Evolutionary conservation across 495 filamentous ascomycete species (phyloP).

Genomic region (Penicillium fimorum): DNA sequence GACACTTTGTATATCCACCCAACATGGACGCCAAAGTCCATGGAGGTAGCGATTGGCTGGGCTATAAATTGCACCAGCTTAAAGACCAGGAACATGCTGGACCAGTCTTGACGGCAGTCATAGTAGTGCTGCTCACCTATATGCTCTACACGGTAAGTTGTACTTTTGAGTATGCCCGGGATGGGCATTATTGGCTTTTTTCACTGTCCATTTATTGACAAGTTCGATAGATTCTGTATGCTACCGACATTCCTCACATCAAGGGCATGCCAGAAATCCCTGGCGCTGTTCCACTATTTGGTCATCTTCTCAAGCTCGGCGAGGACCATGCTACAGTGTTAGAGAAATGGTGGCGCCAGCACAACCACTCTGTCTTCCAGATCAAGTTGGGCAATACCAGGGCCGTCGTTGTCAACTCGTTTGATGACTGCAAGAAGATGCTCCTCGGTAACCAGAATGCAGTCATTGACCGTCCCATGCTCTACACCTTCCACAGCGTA

Average conservation of each 20-base stretch:
- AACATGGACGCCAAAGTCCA: background rate
- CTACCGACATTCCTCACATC: conserved; percentile 49
- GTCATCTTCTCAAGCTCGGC: conserved; percentile 54
- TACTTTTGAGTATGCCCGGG: background rate
- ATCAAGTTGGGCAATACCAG: conserved; percentile 54
- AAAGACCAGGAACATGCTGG: background rate
- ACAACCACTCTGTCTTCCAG: conserved; percentile 54
- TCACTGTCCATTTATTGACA: background rate
- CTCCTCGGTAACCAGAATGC: conserved; percentile 47
- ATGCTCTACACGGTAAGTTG: background rate
- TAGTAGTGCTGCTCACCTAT: background rate
- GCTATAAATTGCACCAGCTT: background rate
- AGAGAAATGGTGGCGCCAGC: conserved; percentile 53
- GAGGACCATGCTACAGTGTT: conserved; percentile 55
- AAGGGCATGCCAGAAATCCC: conserved; percentile 52
- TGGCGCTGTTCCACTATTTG: conserved; percentile 47
- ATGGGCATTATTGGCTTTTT: background rate
- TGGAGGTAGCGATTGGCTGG: background rate
- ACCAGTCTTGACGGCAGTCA: background rate
- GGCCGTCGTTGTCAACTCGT: conserved; percentile 49
- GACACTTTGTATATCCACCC: background rate
- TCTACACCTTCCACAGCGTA: conserved; percentile 51
- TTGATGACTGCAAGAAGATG: conserved; percentile 47
- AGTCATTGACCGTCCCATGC: conserved; percentile 46
- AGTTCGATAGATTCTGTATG: background rate